Conservation (phyloP, 2,329 filamentous ascomycete genomes). For the Penicillium vulpinum region DNA sequence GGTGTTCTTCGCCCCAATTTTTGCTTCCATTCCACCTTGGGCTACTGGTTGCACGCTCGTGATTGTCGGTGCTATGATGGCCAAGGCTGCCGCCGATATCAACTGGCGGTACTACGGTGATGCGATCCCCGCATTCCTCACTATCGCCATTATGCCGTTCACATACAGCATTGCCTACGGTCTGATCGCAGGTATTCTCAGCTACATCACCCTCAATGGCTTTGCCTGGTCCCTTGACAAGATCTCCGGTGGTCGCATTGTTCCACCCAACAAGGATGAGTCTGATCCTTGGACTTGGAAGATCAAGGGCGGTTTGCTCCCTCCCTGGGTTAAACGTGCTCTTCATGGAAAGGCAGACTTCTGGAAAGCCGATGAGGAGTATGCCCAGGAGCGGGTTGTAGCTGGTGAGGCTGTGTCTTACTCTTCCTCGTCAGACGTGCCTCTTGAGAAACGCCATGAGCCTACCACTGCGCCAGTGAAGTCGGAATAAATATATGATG, state of each 20-base stretch:
- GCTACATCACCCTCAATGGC: slow-evolving; percentile 74
- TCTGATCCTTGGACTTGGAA: slow-evolving; percentile 81
- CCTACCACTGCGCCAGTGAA: not conserved
- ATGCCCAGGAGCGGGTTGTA: slow-evolving; percentile 9
- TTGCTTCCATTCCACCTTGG: slow-evolving; percentile 85
- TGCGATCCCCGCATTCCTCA: slow-evolving; percentile 79
- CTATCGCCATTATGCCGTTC: slow-evolving; percentile 83
- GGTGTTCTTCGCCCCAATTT: slow-evolving; percentile 87
- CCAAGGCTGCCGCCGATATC: slow-evolving; percentile 73
- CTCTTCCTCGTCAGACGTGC: slow-evolving; percentile 13
- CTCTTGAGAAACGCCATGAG: slow-evolving; percentile 14
- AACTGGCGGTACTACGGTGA: slow-evolving; percentile 88
- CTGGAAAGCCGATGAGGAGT: slow-evolving; percentile 54
- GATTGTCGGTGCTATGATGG: slow-evolving; percentile 87
- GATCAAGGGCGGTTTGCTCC: slow-evolving; percentile 71
- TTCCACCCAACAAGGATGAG: slow-evolving; percentile 71
- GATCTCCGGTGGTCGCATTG: slow-evolving; percentile 66
- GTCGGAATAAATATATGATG: not conserved
- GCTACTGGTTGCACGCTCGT: slow-evolving; percentile 86
- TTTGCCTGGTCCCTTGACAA: slow-evolving; percentile 68
- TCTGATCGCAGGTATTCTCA: slow-evolving; percentile 75
- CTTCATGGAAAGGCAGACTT: slow-evolving; percentile 70
- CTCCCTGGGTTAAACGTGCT: slow-evolving; percentile 69
- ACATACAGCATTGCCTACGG: slow-evolving; percentile 87
- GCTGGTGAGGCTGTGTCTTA: slow-evolving; percentile 16